Conservation (phyloP, 257 asterid genomes). For the Fraxinus cuspidata region DNA sequence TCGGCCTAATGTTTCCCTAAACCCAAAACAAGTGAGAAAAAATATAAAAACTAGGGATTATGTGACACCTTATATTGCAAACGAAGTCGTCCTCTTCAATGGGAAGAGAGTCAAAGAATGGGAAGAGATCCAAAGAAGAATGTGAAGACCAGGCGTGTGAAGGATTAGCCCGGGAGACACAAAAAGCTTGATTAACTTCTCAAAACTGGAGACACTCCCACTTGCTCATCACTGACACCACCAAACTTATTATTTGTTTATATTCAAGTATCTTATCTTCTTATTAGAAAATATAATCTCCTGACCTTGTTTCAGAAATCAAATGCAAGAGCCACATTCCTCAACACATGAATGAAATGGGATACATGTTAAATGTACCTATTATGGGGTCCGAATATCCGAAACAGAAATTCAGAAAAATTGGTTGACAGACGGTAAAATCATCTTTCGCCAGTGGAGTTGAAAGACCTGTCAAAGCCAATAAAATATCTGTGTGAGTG, state of each 20-base stretch:
- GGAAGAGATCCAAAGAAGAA: slow-evolving; percentile 19
- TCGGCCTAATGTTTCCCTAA: slow-evolving; percentile 2
- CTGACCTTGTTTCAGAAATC: slow-evolving; percentile 28
- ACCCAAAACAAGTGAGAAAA: slow-evolving; percentile 5
- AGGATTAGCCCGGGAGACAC: slow-evolving; percentile 27
- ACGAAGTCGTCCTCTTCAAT: slow-evolving; percentile 17
- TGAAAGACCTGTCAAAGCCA: slow-evolving; percentile 54
- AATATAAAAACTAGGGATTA: background rate
- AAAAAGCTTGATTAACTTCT: slow-evolving; percentile 32
- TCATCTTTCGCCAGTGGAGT: slow-evolving; percentile 40
- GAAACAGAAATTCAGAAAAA: background rate
- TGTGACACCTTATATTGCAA: background rate
- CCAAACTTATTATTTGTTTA: slow-evolving; percentile 28
- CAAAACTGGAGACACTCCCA: slow-evolving; percentile 34
- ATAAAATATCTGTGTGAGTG: slow-evolving; percentile 46
- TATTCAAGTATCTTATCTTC: slow-evolving; percentile 21
- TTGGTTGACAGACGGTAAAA: slow-evolving; percentile 7
- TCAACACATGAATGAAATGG: slow-evolving; percentile 19
- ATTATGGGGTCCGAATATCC: background rate
- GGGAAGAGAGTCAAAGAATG: slow-evolving; percentile 5
- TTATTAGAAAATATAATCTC: slow-evolving; percentile 27
- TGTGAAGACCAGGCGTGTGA: slow-evolving; percentile 26
- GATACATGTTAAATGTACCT: background rate
- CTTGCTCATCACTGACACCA: slow-evolving; percentile 42
- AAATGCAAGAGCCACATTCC: slow-evolving; percentile 45